A percentile compares a stretch with the other conserved stretches of the same genome.
Evolutionary conservation across 495 filamentous ascomycete genomes (phyloP).

Genomic region (Annulohypoxylon moriforme): DNA sequence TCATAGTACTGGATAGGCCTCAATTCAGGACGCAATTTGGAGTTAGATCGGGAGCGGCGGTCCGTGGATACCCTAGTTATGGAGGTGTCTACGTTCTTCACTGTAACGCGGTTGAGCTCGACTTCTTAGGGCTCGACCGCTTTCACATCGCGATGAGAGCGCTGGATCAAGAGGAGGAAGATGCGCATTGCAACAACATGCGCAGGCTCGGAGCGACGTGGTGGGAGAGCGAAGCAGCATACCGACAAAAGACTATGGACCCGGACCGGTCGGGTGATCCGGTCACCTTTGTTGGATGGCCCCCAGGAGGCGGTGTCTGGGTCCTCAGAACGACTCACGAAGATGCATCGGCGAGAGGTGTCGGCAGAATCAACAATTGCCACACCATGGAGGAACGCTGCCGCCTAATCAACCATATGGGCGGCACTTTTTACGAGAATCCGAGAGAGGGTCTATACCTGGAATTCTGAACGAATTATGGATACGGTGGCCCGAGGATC

Average conservation of each 20-base stretch:
- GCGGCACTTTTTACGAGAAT: constrained; percentile 43
- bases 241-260: constrained; percentile 22
- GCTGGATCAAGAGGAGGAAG: constrained; percentile 35
- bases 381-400: constrained; percentile 48
- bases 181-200: constrained; percentile 41
- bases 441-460: constrained; percentile 42
- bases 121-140: constrained; percentile 38
- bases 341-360: constrained; percentile 29
- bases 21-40: constrained; percentile 37
- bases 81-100: constrained; percentile 41
- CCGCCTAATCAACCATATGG: constrained; percentile 41
- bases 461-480: constrained; percentile 12
- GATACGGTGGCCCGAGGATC: neutral
- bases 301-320: constrained; percentile 39
- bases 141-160: constrained; percentile 38
- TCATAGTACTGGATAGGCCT: constrained; percentile 31
- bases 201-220: constrained; percentile 41
- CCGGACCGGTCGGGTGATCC: constrained; percentile 27
- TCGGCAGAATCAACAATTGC: constrained; percentile 41
- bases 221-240: constrained; percentile 42
- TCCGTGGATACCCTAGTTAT: constrained; percentile 40
- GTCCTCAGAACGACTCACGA: constrained; percentile 32
- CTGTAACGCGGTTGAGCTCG: constrained; percentile 39
- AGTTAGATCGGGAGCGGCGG: constrained; percentile 33
- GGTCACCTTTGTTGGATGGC: constrained; percentile 38